phyloP scores from a whole-genome alignment of 495 filamentous ascomycete genomes.

The Hypoxylon subgilvum region DNA sequence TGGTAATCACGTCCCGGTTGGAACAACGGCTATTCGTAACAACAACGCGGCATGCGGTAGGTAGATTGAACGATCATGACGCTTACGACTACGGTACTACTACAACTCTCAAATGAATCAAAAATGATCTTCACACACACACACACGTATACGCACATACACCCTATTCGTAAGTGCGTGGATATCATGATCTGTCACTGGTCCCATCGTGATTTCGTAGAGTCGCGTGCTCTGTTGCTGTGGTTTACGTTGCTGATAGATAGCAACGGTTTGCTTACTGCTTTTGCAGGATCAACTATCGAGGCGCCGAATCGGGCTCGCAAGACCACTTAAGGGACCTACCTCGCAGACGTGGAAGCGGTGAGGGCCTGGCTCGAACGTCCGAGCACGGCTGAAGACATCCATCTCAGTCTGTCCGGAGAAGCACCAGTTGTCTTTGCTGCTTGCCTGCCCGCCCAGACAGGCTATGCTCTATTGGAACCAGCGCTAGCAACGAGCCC shows the following conservation, averaged over 20 bases:
- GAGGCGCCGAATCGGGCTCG: conserved; percentile 8
- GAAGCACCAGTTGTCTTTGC: conserved; percentile 9
- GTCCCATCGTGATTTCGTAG: not conserved
- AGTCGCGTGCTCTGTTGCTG: conserved; percentile 20
- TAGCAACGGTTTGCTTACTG: conserved; percentile 10
- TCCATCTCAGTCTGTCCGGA: conserved; percentile 12
- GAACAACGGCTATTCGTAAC: conserved; percentile 27
- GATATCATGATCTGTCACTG: not conserved
- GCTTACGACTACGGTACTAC: conserved; percentile 32
- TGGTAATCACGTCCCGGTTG: conserved; percentile 40
- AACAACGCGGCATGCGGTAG: conserved; percentile 31
- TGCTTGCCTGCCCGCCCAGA: too few relatives aligned
- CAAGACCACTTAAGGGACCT: conserved; percentile 8
- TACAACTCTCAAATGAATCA: conserved; percentile 34
- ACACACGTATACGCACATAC: too few relatives aligned
- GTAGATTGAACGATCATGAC: conserved; percentile 40
- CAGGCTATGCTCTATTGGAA: conserved; percentile 3
- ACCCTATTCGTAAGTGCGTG: conserved; percentile 1
- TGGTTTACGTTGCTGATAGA: conserved; percentile 33
- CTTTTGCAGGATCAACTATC: conserved; percentile 19
- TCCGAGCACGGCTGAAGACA: conserved; percentile 26
- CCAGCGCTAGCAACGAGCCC: conserved; percentile 8
- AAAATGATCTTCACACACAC: conserved; percentile 23
- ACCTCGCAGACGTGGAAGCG: conserved; percentile 22
- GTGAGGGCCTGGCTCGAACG: conserved; percentile 17